phyloP scores from a whole-genome alignment of 2,329 filamentous ascomycete species.

The Diaporthe vexans region DNA sequence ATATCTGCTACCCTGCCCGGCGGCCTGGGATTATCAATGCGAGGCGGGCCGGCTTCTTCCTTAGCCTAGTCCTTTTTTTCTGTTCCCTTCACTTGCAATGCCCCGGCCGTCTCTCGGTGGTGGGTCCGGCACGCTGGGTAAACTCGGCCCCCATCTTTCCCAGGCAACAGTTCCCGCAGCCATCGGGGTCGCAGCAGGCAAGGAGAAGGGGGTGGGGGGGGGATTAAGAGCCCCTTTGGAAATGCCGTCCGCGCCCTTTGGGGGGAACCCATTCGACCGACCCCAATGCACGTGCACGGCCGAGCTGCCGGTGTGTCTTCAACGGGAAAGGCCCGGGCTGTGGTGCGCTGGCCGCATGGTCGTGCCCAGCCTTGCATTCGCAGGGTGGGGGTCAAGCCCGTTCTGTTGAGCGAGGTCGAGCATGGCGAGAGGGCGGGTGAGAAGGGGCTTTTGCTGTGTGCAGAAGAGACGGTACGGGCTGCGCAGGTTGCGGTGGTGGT shows the following conservation, averaged over 20 bases:
- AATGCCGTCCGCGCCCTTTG: background rate
- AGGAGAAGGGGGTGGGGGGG: background rate
- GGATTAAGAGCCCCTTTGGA: background rate
- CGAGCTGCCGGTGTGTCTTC: conserved; percentile 27
- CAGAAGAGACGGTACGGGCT: background rate
- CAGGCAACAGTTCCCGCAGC: conserved; percentile 18
- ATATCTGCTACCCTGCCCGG: conserved; percentile 21
- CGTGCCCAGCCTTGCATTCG: conserved; percentile 34
- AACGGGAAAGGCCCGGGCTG: conserved; percentile 27
- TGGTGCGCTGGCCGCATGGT: conserved; percentile 20
- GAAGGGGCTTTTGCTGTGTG: background rate
- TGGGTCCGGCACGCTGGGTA: conserved; percentile 7
- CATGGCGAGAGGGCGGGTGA: background rate
- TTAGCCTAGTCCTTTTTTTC: background rate
- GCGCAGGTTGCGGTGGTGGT: conserved; percentile 1
- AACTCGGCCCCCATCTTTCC: background rate
- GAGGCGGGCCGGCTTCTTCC: conserved; percentile 23
- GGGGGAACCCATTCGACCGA: conserved; percentile 16
- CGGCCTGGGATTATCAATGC: conserved; percentile 13
- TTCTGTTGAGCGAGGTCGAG: background rate
- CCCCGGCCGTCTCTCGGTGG: conserved; percentile 17
- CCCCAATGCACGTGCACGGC: background rate
- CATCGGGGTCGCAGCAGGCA: background rate
- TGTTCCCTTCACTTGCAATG: background rate
- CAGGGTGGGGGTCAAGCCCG: conserved; percentile 20